A percentile compares a stretch with the other conserved stretches of the same genome.
Evolutionary conservation across 1,284 basidiomycete species (phyloP).

Genomic region (Taiwanofungus camphoratus): DNA sequence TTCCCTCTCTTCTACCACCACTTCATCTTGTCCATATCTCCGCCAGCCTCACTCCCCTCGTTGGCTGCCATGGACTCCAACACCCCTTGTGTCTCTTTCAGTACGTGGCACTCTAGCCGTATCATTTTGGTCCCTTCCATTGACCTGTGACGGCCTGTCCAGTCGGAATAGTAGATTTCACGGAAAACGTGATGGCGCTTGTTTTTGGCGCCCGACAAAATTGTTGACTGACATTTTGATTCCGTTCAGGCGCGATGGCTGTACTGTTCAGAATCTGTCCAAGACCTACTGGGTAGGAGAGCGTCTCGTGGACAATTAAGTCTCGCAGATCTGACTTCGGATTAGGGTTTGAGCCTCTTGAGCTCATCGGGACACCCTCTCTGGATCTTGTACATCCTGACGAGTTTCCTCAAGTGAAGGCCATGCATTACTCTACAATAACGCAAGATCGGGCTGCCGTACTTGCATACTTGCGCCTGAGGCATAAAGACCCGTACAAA

Average conservation of each 20-base stretch:
- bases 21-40: conserved; percentile 11
- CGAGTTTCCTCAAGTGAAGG: conserved; percentile 55
- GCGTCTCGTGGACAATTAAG: not conserved
- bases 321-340: conserved; percentile 1
- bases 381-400: conserved; percentile 73
- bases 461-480: conserved; percentile 66
- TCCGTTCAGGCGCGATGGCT: conserved; percentile 56
- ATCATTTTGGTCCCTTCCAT: not conserved
- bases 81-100: conserved; percentile 63
- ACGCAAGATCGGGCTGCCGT: conserved; percentile 70
- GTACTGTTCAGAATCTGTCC: conserved; percentile 63
- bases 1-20: conserved; percentile 15
- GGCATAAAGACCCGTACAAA: conserved; percentile 66
- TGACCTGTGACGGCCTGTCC: conserved; percentile 10
- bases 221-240: conserved; percentile 3
- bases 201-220: conserved; percentile 13
- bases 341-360: conserved; percentile 63
- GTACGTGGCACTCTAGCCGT: conserved; percentile 39
- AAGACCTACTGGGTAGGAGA: conserved; percentile 58
- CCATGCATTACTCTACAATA: conserved; percentile 69
- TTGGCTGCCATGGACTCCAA: conserved; percentile 28
- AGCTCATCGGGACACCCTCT: conserved; percentile 59
- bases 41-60: conserved; percentile 6
- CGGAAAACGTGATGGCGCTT: conserved; percentile 47
- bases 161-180: conserved; percentile 75